Percentiles rank a stretch among this genome's conserved stretches.
phyloP scores from a whole-genome alignment of 441 rosid species.

The Hypseocharis bilobata region DNA sequence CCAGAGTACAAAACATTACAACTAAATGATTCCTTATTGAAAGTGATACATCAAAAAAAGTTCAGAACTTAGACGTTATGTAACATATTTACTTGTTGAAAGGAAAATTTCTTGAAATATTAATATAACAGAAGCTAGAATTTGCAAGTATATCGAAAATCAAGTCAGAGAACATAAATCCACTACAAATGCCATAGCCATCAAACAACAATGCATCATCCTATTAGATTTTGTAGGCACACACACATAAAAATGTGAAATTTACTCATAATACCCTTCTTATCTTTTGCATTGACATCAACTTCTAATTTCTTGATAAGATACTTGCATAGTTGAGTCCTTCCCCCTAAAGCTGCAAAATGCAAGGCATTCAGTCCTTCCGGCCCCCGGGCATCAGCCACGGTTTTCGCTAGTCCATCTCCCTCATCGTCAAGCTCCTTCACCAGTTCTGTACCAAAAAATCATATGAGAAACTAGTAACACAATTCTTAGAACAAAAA shows the following conservation, averaged over 20 bases:
- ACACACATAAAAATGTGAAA: background rate
- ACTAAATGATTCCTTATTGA: background rate
- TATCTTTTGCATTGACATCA: conserved; percentile 6
- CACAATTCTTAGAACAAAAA: background rate
- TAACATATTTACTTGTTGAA: background rate
- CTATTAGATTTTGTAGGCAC: background rate
- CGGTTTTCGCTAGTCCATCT: background rate
- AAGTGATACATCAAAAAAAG: background rate
- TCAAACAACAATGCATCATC: background rate
- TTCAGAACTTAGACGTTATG: background rate
- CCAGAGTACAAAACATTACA: background rate
- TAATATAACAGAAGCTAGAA: background rate
- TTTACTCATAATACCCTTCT: background rate
- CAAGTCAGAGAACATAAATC: background rate
- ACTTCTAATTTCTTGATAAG: background rate
- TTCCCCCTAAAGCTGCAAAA: conserved; percentile 12
- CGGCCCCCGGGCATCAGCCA: background rate
- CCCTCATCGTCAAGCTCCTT: background rate
- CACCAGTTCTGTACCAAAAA: background rate
- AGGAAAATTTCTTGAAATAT: no score
- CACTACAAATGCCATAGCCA: background rate
- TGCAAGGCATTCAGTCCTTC: conserved; percentile 14
- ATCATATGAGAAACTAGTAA: background rate
- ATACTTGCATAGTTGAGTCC: conserved; percentile 9
- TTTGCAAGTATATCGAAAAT: background rate